Evolutionary conservation across 345 rosid genomes (phyloP), one percentile per base, ranked within the genome.

Genomic region (Citrus australasica): DNA sequence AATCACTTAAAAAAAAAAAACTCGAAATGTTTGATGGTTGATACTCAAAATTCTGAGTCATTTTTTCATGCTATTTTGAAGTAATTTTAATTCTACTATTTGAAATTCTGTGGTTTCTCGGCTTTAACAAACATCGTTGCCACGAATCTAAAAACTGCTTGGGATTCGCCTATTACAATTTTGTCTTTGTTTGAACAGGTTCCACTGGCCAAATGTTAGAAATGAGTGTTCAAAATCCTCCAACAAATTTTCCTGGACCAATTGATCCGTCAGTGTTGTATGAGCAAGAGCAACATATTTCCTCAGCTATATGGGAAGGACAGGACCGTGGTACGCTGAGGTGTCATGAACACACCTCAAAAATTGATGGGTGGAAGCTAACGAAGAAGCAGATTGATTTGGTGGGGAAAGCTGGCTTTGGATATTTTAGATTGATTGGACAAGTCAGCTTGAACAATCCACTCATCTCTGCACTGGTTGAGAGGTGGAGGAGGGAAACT

Each of bases 251-350:
- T 76, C 84, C 84, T 7, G 84, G 84, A 22, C 87, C 87, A 8
- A 61, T 84, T 65, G 83, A 84, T 16, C 77, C 63, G 1, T 69
- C 80, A 6, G 81, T 89, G 24, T 88, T 90, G 27, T 88, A 88
- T 74, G 91, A 90, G 76, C 91, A 90, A 88, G 93, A 86, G 48
- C 86, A 86, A 83, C 90, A 90, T 61, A 88, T 90, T 0, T 88
- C 93, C 8, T 86, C 91, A 19, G 91, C 88, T 24, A 83, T 86
- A 69, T 75, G 89, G 88, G 87, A 85, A 63, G 90, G 90, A 75
- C 78, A 86, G 91, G 97, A 92, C 74, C 86, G 97, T 35, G 94
- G 93, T 69, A 94, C 89, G 21, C 92, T 92, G 65, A 86, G 94
- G 79, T 92, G 93, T 71, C 97, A 90, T 30, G 97, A 89, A 74